phyloP scores from a whole-genome alignment of 257 asterid genomes.

The Verbena officinalis region DNA sequence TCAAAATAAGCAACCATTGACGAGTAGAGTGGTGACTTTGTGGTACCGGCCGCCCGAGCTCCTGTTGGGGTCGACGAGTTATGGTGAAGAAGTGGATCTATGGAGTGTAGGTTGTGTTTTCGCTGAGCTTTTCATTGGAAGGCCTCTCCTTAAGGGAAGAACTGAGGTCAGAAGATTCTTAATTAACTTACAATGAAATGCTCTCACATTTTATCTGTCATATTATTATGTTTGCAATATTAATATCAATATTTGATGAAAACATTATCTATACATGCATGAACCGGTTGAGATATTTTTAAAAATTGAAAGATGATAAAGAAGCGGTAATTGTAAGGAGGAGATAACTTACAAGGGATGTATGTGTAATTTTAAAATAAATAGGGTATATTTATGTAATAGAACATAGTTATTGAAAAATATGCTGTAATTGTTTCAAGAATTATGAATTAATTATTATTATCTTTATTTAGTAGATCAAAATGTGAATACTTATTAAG shows the following conservation, averaged over 20 bases:
- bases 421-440: no score
- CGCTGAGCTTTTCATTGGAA: slow-evolving; percentile 85
- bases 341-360: no score
- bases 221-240: neutral
- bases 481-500: neutral
- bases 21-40: slow-evolving; percentile 91
- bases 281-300: no score
- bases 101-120: slow-evolving; percentile 98
- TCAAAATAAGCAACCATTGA: slow-evolving; percentile 56
- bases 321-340: no score
- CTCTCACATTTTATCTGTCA: neutral
- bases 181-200: neutral
- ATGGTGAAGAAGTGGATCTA: slow-evolving; percentile 76
- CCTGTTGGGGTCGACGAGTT: slow-evolving; percentile 76
- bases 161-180: slow-evolving; percentile 64
- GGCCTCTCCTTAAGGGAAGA: slow-evolving; percentile 91
- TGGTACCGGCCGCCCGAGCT: slow-evolving; percentile 99
- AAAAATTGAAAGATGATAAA: no score
- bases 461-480: neutral
- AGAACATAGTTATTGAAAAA: no score
- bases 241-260: no score
- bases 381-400: no score
- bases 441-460: no score
- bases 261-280: no score
- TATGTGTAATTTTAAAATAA: no score